Percentiles rank a stretch among this genome's conserved stretches.
These are phyloP conservation scores for Ophiostoma tasmaniense DNA, from an alignment of 2,329 filamentous ascomycete genomes.

Conservation along the genomic window DNA sequence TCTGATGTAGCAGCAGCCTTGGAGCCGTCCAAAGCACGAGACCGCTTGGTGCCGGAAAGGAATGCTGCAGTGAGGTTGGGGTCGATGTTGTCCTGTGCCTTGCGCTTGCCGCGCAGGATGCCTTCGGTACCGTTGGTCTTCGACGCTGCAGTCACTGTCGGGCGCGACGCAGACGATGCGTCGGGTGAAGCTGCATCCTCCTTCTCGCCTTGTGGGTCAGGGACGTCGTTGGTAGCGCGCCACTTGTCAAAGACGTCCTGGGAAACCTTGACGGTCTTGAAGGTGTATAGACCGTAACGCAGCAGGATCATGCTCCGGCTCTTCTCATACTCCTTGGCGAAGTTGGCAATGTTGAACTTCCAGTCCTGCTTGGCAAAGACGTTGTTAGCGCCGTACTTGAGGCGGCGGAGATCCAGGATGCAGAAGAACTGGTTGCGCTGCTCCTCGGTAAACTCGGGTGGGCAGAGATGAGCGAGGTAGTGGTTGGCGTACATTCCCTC, in stretches of 20 bases:
- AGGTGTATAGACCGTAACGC: slow-evolving; percentile 54
- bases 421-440: slow-evolving; percentile 56
- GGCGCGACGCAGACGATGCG: neutral
- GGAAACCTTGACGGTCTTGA: slow-evolving; percentile 53
- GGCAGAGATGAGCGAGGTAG: slow-evolving; percentile 49
- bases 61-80: slow-evolving; percentile 31
- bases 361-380: slow-evolving; percentile 54
- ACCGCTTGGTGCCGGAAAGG: slow-evolving; percentile 40
- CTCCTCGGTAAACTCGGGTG: slow-evolving; percentile 48
- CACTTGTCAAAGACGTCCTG: slow-evolving; percentile 50
- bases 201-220: slow-evolving; percentile 40
- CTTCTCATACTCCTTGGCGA: slow-evolving; percentile 57
- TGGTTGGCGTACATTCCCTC: slow-evolving; percentile 53
- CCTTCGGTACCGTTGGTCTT: slow-evolving; percentile 29
- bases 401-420: slow-evolving; percentile 51
- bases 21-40: slow-evolving; percentile 28
- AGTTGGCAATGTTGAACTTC: slow-evolving; percentile 54
- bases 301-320: slow-evolving; percentile 53
- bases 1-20: slow-evolving; percentile 22
- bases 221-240: slow-evolving; percentile 48
- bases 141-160: neutral
- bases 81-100: slow-evolving; percentile 44
- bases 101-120: slow-evolving; percentile 39
- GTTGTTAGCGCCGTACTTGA: slow-evolving; percentile 54
- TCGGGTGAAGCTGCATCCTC: slow-evolving; percentile 13